A percentile compares a stretch with the other conserved stretches of the same genome.
These are phyloP conservation scores for Gamarada debralockiae DNA, from an alignment of 495 filamentous ascomycete genomes.

Conservation along the genomic window DNA sequence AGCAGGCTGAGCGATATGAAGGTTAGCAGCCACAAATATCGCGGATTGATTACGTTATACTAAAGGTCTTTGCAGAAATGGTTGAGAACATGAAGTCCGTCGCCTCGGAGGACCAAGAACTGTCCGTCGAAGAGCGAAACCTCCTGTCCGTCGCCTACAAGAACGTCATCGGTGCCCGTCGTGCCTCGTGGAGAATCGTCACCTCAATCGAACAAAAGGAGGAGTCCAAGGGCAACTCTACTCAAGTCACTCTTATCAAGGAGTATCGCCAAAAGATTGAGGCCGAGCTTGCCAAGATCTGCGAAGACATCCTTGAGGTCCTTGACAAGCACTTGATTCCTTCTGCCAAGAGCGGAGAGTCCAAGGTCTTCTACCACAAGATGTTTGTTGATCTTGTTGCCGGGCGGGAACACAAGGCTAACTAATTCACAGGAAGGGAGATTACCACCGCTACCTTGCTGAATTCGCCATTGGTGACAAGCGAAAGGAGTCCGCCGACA, in stretches of 20 bases:
- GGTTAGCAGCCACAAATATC: constrained; percentile 56
- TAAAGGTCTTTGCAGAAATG: constrained; percentile 68
- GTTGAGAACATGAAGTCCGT: constrained; percentile 99
- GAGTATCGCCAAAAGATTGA: constrained; percentile 99
- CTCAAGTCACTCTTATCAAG: constrained; percentile 92
- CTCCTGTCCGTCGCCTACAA: constrained; percentile 99
- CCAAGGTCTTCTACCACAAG: constrained; percentile 99
- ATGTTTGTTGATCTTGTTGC: constrained; percentile 57
- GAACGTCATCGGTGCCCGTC: constrained; percentile 98
- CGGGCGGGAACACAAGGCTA: neutral
- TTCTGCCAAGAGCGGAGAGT: constrained; percentile 93
- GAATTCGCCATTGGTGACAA: constrained; percentile 98
- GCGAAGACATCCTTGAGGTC: constrained; percentile 96
- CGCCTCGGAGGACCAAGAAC: constrained; percentile 92
- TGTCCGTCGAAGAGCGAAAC: constrained; percentile 98
- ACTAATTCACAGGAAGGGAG: constrained; percentile 76
- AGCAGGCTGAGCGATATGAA: constrained; percentile 99
- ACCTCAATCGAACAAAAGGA: constrained; percentile 99
- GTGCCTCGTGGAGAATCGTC: constrained; percentile 99
- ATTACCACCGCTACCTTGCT: constrained; percentile 99
- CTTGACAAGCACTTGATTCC: constrained; percentile 95
- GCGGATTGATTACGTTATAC: neutral
- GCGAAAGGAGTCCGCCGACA: constrained; percentile 94
- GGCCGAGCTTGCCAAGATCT: constrained; percentile 97
- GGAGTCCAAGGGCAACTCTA: constrained; percentile 97